A percentile compares a stretch with the other conserved stretches of the same genome.
Evolutionary conservation across 2,329 filamentous ascomycete genomes (phyloP).

Genomic region (Fusarium drepaniforme): DNA sequence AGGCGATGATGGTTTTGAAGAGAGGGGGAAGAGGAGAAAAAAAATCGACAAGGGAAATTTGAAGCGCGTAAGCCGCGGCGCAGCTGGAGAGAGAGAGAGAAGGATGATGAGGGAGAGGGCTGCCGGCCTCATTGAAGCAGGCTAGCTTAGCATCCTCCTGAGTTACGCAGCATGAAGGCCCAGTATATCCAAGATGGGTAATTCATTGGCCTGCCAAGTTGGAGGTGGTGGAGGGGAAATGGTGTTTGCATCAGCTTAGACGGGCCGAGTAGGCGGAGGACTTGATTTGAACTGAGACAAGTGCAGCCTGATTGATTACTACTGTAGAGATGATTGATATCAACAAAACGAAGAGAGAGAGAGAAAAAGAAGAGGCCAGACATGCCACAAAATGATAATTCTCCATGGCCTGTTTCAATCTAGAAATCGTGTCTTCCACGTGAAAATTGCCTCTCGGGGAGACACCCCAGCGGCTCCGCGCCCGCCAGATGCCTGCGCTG

Average conservation of each 20-base stretch:
- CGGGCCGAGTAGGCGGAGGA: conserved; percentile 1
- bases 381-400: not conserved
- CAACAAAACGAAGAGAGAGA: not conserved
- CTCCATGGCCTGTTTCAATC: not conserved
- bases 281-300: not conserved
- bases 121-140: not conserved
- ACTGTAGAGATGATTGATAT: not conserved
- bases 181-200: not conserved
- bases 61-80: conserved; percentile 38
- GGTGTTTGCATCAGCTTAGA: not conserved
- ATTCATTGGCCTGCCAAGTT: not conserved
- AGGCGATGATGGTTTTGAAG: not conserved
- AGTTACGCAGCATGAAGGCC: conserved; percentile 1
- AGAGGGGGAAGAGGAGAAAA: not conserved
- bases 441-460: not conserved
- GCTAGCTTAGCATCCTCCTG: not conserved
- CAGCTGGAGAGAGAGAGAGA: not conserved
- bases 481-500: not conserved
- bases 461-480: conserved; percentile 3
- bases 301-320: not conserved
- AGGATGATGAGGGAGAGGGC: not conserved
- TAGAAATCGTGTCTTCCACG: conserved; percentile 1
- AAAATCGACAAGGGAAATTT: conserved; percentile 7
- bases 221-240: not conserved
- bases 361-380: not conserved